phyloP scores from a whole-genome alignment of 441 rosid genomes.

The Corymbia calophylla region DNA sequence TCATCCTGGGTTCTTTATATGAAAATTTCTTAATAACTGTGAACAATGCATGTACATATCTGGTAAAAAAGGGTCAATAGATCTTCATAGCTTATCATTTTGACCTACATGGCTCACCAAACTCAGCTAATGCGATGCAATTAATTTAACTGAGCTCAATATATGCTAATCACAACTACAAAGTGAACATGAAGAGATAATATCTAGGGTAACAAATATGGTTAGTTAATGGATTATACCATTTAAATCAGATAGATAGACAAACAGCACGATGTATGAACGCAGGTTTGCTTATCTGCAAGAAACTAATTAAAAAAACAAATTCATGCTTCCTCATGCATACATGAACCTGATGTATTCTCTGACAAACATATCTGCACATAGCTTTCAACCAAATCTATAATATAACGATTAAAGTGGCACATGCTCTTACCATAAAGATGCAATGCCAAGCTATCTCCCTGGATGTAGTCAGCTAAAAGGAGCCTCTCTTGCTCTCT shows the following conservation, averaged over 20 bases:
- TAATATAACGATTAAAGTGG: neutral
- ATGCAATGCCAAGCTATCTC: conserved; percentile 89
- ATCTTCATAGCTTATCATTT: neutral
- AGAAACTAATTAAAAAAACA: neutral
- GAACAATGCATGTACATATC: neutral
- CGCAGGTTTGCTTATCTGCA: neutral
- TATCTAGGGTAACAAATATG: neutral
- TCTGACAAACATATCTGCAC: neutral
- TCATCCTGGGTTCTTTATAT: neutral
- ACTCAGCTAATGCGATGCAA: neutral
- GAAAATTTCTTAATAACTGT: neutral
- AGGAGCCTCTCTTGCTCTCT: conserved; percentile 96
- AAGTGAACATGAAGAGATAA: neutral
- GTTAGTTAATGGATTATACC: neutral
- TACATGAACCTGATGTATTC: neutral
- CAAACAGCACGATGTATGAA: neutral
- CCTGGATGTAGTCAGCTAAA: conserved; percentile 66
- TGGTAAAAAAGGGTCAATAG: neutral
- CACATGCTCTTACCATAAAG: conserved; percentile 64
- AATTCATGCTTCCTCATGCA: neutral
- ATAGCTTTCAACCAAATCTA: neutral
- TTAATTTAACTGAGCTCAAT: neutral
- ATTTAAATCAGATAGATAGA: neutral
- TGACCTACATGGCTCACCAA: neutral
- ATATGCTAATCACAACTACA: neutral